Conservation (phyloP, 1,284 basidiomycete genomes). For the Cutaneotrichosporon sp. region DNA sequence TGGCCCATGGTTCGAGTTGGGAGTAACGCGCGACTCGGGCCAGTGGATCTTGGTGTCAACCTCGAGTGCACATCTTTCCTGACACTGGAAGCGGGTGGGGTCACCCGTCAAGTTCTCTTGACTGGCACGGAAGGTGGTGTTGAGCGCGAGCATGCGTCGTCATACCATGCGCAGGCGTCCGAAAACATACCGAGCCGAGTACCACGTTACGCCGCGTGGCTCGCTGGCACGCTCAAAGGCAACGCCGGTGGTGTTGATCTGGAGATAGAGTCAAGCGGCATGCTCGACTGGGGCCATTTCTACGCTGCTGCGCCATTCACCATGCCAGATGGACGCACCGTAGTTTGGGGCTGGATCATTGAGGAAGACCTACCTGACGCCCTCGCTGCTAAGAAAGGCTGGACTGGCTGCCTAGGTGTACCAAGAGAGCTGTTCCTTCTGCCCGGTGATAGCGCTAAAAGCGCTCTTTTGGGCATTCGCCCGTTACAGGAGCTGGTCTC, state of each 20-base stretch:
- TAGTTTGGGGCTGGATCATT: slow-evolving; percentile 22
- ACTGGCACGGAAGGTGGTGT: slow-evolving; percentile 8
- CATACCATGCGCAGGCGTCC: background rate
- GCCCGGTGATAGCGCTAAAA: background rate
- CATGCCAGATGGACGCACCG: slow-evolving; percentile 3
- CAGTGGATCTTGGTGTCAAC: slow-evolving; percentile 20
- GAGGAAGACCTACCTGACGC: slow-evolving; percentile 19
- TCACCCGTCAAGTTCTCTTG: background rate
- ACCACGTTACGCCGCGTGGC: background rate
- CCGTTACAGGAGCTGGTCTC: slow-evolving; percentile 7
- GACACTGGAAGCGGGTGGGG: background rate
- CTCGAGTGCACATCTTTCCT: slow-evolving; percentile 22
- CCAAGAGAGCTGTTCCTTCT: slow-evolving; percentile 21
- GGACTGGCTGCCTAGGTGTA: slow-evolving; percentile 21
- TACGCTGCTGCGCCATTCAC: slow-evolving; percentile 19
- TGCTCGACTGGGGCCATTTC: slow-evolving; percentile 18
- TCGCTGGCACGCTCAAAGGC: background rate
- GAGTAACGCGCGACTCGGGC: slow-evolving; percentile 3
- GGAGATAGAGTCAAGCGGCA: slow-evolving; percentile 4
- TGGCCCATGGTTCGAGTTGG: slow-evolving; percentile 7
- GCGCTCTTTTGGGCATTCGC: slow-evolving; percentile 13
- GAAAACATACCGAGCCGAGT: background rate
- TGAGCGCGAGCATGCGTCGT: background rate
- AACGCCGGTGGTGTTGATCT: background rate
- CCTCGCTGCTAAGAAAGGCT: slow-evolving; percentile 10